Evolutionary conservation across 2,329 filamentous ascomycete genomes (phyloP), one percentile per base, ranked within the genome.

Genomic region (Fusarium sp.): DNA sequence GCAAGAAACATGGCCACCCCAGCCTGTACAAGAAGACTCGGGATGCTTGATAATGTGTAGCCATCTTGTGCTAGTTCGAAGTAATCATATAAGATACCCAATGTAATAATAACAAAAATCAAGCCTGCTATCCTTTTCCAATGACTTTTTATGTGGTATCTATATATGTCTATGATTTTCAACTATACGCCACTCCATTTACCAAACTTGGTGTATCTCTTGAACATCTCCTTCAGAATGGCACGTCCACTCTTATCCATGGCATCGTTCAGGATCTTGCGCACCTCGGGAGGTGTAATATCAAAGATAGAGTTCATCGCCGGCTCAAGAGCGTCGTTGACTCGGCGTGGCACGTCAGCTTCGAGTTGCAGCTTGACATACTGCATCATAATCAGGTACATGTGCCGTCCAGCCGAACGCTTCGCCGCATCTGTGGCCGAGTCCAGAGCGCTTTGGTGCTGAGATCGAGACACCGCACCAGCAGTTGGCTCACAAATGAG

Each of bases 351-450:
- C 57, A 90, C 83, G 30, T 81, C 80, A 53, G 81, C 80, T 74
- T 89, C 87, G 8, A 90, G 83, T 77, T 90, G 88, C 67, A 90
- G 79, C 78, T 85, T 86, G 67, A 90, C 82, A 73, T 90, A 91
- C 56, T 83, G 79, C 79, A 87, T 84, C 44, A 91, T 76, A 8
- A 90, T 78, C 30, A 87, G 78, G 70, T 88, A 88, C 85, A 91
- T 89, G 77, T 89, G 84, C 67, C 86, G 83, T 7, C 88, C 88
- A 1, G 88, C 88, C 9, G 85, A 86, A 18, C 87, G 83, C 79
- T 89, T 90, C 21, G 88, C 88, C 30, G 83, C 84, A 68, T 89
- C 88, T 3, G 84, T 88, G 3, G 87, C 88, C 25, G 88, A 89
- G 73, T 88, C 86, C 26, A 91, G 82, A 18, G 79, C 75, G 51